phyloP scores from a whole-genome alignment of 2,329 filamentous ascomycete genomes.

The Chlorencoelia australis region DNA sequence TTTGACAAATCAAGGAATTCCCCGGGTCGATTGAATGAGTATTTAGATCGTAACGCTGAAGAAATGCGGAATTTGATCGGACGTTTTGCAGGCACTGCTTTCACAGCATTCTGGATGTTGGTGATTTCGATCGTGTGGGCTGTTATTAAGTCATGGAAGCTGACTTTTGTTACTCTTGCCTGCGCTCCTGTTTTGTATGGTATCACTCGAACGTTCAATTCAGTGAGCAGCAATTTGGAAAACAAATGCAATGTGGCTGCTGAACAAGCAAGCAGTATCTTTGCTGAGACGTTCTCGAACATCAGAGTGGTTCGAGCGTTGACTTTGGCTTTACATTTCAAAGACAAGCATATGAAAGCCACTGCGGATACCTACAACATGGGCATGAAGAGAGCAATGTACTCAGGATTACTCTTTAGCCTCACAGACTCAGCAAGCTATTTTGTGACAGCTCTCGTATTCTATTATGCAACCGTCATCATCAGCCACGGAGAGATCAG shows the following conservation, averaged over 20 bases:
- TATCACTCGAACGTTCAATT: slow-evolving; percentile 55
- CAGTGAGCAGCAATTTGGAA: slow-evolving; percentile 64
- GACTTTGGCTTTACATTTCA: slow-evolving; percentile 64
- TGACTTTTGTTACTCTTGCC: slow-evolving; percentile 67
- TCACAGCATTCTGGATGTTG: slow-evolving; percentile 59
- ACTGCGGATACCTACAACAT: slow-evolving; percentile 43
- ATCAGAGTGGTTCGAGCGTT: slow-evolving; percentile 70
- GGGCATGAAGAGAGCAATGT: slow-evolving; percentile 56
- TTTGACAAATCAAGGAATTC: slow-evolving; percentile 63
- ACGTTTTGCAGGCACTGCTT: slow-evolving; percentile 61
- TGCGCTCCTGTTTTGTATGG: slow-evolving; percentile 57
- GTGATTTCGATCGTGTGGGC: slow-evolving; percentile 65
- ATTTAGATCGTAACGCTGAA: slow-evolving; percentile 72
- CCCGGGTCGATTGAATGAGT: slow-evolving; percentile 53
- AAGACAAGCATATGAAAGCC: slow-evolving; percentile 46
- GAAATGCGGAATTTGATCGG: slow-evolving; percentile 79
- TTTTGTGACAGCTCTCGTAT: slow-evolving; percentile 68
- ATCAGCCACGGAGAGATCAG: slow-evolving; percentile 40
- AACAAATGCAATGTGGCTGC: slow-evolving; percentile 52
- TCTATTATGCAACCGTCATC: slow-evolving; percentile 69
- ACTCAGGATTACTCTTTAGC: slow-evolving; percentile 64
- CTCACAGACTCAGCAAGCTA: slow-evolving; percentile 63
- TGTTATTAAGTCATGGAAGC: slow-evolving; percentile 63
- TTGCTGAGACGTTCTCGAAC: slow-evolving; percentile 68
- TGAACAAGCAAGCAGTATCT: slow-evolving; percentile 48